phyloP scores from a whole-genome alignment of 805 yeast species.

The Suhomyces sp. region DNA sequence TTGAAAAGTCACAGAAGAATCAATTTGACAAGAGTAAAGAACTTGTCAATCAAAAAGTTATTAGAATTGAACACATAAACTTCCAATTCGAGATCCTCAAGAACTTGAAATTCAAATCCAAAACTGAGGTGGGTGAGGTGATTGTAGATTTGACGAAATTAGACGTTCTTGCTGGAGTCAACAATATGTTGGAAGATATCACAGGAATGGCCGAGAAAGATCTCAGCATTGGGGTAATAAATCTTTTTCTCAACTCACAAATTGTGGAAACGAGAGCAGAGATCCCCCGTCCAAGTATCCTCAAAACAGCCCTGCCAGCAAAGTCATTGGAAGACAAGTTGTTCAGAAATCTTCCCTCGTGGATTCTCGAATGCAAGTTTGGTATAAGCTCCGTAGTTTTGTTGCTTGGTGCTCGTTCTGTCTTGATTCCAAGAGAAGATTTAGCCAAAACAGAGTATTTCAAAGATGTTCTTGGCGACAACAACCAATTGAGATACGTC shows the following conservation, averaged over 20 bases:
- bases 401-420: constrained; percentile 37
- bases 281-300: background rate
- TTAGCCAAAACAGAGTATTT: constrained; percentile 13
- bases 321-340: constrained; percentile 10
- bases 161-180: constrained; percentile 30
- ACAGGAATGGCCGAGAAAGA: constrained; percentile 22
- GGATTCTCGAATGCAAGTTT: constrained; percentile 29
- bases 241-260: constrained; percentile 23
- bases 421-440: constrained; percentile 28
- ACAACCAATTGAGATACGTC: constrained; percentile 19
- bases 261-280: constrained; percentile 9
- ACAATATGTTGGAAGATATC: constrained; percentile 25
- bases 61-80: constrained; percentile 16
- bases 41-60: constrained; percentile 10
- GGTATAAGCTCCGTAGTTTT: constrained; percentile 16
- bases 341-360: constrained; percentile 28
- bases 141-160: constrained; percentile 27
- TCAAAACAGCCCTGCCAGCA: background rate
- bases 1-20: constrained; percentile 19
- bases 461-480: constrained; percentile 15
- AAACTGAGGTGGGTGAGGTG: constrained; percentile 19
- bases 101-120: constrained; percentile 24
- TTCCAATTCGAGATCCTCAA: constrained; percentile 24
- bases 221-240: constrained; percentile 28
- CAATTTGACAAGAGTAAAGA: background rate